Evolutionary conservation across 2,329 filamentous ascomycete genomes (phyloP), one percentile per base, ranked within the genome.

Genomic region (Ilyonectria sp.): DNA sequence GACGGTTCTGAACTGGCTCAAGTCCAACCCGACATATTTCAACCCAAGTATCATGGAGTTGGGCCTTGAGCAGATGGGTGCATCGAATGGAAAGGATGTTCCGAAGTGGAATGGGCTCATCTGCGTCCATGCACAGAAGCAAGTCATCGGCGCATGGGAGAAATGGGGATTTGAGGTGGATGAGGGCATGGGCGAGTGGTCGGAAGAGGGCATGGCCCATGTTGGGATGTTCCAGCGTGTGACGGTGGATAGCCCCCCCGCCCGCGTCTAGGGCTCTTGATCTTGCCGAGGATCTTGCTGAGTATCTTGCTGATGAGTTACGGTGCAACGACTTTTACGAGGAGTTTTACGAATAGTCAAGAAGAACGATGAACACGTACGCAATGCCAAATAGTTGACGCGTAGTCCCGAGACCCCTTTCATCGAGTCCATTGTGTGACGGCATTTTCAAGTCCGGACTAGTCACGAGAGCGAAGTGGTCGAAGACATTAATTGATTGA

Each of bases 201-300:
- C 86, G 69, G 94, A 98, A 79, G 94, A 96, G 76, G 93, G 92
- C 4, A 95, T 97, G 61, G 85, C 88, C 71, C 94, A 97, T 83
- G 86, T 97, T 19, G 94, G 93, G 67, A 97, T 98, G 94, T 97
- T 89, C 70, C 75, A 80, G 70, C 82, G 88, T 37, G 67, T 90
- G 31, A 76, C 83, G 4, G 68, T 84, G 4, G 69, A 63, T 19
- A 69, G 75, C 46, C 72, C 77, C 61, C 59, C 72, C 40, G 70
- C 76, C 50, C 74, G 68, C 33, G 73, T 77, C 44, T 80, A 72
- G 64, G 63, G 49, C 47, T 58, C 44, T 57, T 29, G 47, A 46
- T 57, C n/a, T 40, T 21, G 21, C 21, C 21, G 21, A 21, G 21
- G 21, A 21, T 21, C 21, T 23, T 46, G 31, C 31, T 49, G 17